Percentiles rank a stretch among this genome's conserved stretches.
These are phyloP conservation scores for Anethum foeniculum DNA, from an alignment of 140 eudicot genomes.

Conservation along the genomic window DNA sequence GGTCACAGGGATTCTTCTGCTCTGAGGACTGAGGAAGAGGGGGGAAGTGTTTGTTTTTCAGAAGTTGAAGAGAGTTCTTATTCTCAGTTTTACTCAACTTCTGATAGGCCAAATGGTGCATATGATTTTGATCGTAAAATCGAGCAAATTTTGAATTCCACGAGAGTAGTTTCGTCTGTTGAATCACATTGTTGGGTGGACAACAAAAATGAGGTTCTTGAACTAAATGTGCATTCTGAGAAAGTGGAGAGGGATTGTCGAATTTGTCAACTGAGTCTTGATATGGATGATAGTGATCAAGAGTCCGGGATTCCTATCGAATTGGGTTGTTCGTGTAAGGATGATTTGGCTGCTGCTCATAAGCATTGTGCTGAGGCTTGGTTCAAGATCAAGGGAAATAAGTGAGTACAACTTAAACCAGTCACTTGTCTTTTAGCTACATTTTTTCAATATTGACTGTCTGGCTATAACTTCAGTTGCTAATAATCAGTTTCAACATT, in stretches of 20 bases:
- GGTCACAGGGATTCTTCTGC: constrained; percentile 6
- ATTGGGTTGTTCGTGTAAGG: constrained; percentile 87
- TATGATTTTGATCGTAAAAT: constrained; percentile 23
- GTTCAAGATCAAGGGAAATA: constrained; percentile 90
- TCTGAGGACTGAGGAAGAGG: constrained; percentile 17
- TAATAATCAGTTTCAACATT: neutral
- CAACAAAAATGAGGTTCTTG: constrained; percentile 22
- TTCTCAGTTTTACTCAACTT: constrained; percentile 52
- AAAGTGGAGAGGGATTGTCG: constrained; percentile 53
- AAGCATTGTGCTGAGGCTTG: constrained; percentile 82
- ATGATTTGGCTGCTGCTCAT: constrained; percentile 81
- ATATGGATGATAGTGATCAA: constrained; percentile 20
- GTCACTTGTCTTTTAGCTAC: neutral
- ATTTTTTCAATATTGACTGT: neutral
- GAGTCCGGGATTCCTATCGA: constrained; percentile 54
- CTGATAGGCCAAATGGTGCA: constrained; percentile 36
- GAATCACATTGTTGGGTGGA: constrained; percentile 37
- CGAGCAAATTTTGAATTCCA: constrained; percentile 24
- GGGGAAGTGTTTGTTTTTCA: constrained; percentile 33
- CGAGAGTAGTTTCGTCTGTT: constrained; percentile 30
- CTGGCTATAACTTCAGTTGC: neutral
- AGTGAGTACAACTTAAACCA: constrained; percentile 31
- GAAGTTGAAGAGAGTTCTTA: constrained; percentile 59
- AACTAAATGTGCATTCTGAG: constrained; percentile 31
- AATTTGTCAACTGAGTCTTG: constrained; percentile 69